These are phyloP conservation scores for Tagetes erecta DNA, from an alignment of 129 eudicot genomes.

Conservation along the genomic window DNA sequence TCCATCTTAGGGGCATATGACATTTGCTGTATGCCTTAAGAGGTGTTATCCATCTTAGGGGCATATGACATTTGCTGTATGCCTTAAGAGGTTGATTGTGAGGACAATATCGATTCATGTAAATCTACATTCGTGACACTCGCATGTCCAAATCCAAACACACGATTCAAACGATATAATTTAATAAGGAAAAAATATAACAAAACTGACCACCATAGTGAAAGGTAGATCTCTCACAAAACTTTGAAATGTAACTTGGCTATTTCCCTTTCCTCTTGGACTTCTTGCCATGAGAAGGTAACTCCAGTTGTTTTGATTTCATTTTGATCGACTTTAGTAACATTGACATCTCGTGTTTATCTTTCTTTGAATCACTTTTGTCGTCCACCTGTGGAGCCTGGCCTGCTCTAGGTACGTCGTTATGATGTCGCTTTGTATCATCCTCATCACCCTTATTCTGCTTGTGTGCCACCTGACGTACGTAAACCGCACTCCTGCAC, in stretches of 20 bases:
- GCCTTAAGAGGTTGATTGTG: no score
- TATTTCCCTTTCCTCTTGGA: conserved; percentile 38
- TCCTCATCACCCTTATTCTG: conserved; percentile 41
- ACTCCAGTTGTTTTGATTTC: conserved; percentile 62
- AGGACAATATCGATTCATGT: no score
- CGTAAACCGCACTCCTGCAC: conserved; percentile 88
- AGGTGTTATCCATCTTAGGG: no score
- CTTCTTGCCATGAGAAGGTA: conserved; percentile 37
- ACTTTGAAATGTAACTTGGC: not conserved
- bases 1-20: no score
- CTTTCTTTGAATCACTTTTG: conserved; percentile 39
- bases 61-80: no score
- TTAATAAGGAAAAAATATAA: not conserved
- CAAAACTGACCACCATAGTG: conserved; percentile 15
- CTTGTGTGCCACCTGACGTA: conserved; percentile 62
- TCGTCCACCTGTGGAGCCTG: conserved; percentile 18
- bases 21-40: no score
- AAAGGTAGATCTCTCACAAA: not conserved
- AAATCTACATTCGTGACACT: not conserved
- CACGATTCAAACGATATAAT: not conserved
- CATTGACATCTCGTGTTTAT: conserved; percentile 64
- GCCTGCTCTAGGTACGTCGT: not conserved
- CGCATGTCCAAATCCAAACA: not conserved
- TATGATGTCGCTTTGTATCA: conserved; percentile 14
- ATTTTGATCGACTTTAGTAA: conserved; percentile 70